phyloP scores from a whole-genome alignment of 306 rosid genomes.

The Dicorynia guianensis region DNA sequence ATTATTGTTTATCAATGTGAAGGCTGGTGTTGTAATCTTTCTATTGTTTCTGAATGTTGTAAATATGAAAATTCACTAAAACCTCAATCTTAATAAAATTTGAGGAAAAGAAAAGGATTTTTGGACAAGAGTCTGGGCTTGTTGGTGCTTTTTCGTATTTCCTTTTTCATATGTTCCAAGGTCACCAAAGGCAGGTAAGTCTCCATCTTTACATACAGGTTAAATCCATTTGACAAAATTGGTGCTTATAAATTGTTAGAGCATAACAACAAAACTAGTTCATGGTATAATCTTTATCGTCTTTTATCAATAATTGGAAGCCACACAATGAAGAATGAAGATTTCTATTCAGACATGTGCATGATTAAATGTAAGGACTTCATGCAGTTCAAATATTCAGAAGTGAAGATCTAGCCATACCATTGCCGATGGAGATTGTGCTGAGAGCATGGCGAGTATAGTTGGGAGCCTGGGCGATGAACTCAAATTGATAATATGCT shows the following conservation, averaged over 20 bases:
- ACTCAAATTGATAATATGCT: constrained; percentile 85
- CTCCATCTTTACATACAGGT: background rate
- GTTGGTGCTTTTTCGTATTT: background rate
- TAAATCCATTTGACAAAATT: background rate
- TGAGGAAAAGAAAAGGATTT: too few species aligned
- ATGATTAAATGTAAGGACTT: background rate
- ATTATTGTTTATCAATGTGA: background rate
- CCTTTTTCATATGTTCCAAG: too few species aligned
- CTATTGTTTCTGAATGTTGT: too few species aligned
- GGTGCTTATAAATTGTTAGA: background rate
- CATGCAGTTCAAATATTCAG: constrained; percentile 6
- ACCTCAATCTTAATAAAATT: too few species aligned
- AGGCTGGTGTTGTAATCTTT: too few species aligned
- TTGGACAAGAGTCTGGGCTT: background rate
- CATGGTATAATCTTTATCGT: background rate
- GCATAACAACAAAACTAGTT: background rate
- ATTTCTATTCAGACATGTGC: background rate
- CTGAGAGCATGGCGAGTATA: constrained; percentile 95
- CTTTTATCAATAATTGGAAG: background rate
- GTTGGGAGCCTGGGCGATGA: constrained; percentile 89
- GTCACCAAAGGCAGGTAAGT: background rate
- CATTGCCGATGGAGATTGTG: constrained; percentile 79
- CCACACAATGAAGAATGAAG: background rate
- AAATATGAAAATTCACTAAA: too few species aligned
- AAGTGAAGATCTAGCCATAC: constrained; percentile 51